Base-by-base conservation (phyloP, 768 basidiomycete species). In the Russula earlei region DNA sequence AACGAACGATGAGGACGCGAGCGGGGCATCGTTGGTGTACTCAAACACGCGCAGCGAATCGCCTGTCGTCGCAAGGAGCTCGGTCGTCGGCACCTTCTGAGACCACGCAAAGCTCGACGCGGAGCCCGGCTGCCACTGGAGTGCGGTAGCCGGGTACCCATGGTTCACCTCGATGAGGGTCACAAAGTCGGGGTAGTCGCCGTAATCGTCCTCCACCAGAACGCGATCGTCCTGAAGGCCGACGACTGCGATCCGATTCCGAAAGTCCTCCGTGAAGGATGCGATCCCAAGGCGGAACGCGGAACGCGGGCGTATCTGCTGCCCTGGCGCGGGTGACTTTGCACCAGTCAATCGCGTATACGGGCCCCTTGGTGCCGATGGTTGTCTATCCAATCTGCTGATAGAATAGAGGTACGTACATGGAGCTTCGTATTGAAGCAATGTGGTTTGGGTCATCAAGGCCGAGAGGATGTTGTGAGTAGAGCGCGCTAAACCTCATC, bases 41-140 rank as follows among this genome's bases (percentile, higher is more conserved):
- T 97, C 94, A 81, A 88, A 98, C 49, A 99, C 80, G 62, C 93
- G 77, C 64, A 99, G 69, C 46, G 91, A 91, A 70, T 98, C 96
- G 25, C 91, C 91, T 0, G 92, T 95, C 6, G 92, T 95, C 11
- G 95, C 95, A 9, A 99, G 75, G 45, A 96, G 71, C 69, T 99
- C 96, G 45, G 87, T 77, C 46, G 72, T 71, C 8, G 76, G 70
- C 4, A 78, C 75, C 68, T 84, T 88, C 68, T 83, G 81, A 6
- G 80, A 75, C 87, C 89, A 89, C 41, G 74, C 68, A 67, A 81
- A 79, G 42, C 74, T 77, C 29, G 76, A 71, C 20, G 87, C 76
- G 25, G 80, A 78, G 4, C 79, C 77, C 17, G 96, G 96, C 62
- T 96, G 92, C 89, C 93, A 98, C 65, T 87, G 91, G 46, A 97